phyloP scores from a whole-genome alignment of 2,329 filamentous ascomycete genomes.

The Bipolaris gigantea region DNA sequence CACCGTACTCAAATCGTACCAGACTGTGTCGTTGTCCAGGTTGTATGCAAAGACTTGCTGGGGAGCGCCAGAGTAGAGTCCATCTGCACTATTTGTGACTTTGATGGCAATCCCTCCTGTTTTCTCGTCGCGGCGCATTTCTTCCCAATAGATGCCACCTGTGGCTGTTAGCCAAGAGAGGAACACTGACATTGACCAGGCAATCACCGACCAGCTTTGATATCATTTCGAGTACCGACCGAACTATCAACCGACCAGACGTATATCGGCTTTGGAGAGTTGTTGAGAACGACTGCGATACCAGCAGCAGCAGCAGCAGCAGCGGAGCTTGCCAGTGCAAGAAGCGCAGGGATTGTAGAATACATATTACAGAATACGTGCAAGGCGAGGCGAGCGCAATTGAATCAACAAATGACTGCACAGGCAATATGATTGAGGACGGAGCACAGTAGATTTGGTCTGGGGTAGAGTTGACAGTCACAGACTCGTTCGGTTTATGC shows the following conservation, averaged over 20 bases:
- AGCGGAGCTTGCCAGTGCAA: constrained; percentile 21
- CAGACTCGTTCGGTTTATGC: background rate
- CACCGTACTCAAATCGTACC: constrained; percentile 32
- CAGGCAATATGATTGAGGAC: too few relatives aligned
- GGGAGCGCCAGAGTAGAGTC: constrained; percentile 24
- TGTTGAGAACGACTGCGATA: constrained; percentile 31
- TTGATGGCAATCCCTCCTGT: constrained; percentile 35
- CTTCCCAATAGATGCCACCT: constrained; percentile 25
- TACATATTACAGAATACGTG: constrained; percentile 15
- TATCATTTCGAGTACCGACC: constrained; percentile 16
- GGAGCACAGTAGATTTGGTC: background rate
- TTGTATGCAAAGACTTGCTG: constrained; percentile 31
- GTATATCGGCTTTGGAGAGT: constrained; percentile 24
- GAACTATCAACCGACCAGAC: constrained; percentile 29
- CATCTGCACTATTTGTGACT: constrained; percentile 25
- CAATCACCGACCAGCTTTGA: constrained; percentile 17
- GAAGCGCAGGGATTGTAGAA: constrained; percentile 12
- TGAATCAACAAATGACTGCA: background rate
- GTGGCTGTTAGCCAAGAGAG: background rate
- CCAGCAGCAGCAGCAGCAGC: constrained; percentile 29
- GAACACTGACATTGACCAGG: background rate
- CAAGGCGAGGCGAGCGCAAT: constrained; percentile 1
- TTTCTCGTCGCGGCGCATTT: constrained; percentile 21
- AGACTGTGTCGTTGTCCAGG: constrained; percentile 26
- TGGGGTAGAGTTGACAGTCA: background rate